These are phyloP conservation scores for Kandelia obovata DNA, from an alignment of 345 rosid species.

Conservation along the genomic window DNA sequence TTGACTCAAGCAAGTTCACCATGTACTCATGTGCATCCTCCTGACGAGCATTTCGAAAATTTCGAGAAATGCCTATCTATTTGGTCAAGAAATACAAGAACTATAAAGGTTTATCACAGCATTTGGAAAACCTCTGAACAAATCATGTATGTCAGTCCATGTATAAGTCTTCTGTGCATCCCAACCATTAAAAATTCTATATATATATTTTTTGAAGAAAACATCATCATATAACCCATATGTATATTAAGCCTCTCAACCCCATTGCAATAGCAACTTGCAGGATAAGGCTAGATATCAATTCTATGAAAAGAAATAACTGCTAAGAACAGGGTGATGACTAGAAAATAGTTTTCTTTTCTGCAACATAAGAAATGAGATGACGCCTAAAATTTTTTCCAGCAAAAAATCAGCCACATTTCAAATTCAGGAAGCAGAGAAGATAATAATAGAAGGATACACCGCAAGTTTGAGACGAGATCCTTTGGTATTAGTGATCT, in stretches of 20 bases:
- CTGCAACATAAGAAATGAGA: neutral
- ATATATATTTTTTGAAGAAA: too few species aligned
- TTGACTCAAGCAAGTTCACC: conserved; percentile 90
- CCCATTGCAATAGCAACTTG: too few species aligned
- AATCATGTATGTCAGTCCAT: too few species aligned
- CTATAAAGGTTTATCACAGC: too few species aligned
- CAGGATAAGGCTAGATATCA: too few species aligned
- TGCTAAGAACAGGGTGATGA: neutral
- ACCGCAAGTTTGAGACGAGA: conserved; percentile 80
- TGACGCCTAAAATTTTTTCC: neutral
- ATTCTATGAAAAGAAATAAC: too few species aligned
- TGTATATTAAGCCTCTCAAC: too few species aligned
- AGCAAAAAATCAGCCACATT: neutral
- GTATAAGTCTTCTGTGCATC: too few species aligned
- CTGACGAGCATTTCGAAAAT: conserved; percentile 68
- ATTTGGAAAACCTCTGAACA: too few species aligned
- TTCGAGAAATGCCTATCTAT: conserved; percentile 75
- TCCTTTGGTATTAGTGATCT: conserved; percentile 71
- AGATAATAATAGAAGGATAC: conserved; percentile 51
- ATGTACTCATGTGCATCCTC: conserved; percentile 98
- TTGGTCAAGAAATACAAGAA: conserved; percentile 38
- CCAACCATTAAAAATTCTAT: too few species aligned
- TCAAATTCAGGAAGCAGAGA: neutral
- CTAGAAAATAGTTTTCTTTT: neutral
- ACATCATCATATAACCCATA: too few species aligned